Percentiles rank a stretch among this genome's conserved stretches.
Conservation (phyloP, 139 green algal species). For the Klebsormidium nitens region DNA sequence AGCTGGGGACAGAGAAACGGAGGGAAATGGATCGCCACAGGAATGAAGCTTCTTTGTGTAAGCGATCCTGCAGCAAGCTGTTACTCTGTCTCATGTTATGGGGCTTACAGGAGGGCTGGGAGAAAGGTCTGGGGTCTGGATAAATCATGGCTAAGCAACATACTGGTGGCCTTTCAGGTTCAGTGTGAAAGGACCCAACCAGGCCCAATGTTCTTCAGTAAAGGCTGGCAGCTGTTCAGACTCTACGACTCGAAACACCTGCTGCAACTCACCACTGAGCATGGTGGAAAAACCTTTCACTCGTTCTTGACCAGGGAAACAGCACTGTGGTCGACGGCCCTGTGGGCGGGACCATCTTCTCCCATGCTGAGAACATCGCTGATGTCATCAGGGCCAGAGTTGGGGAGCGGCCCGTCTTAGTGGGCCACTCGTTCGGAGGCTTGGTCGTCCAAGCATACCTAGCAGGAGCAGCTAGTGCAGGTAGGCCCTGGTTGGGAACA, state of each 20-base stretch:
- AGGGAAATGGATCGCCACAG: background rate
- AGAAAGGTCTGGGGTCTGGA: too few relatives aligned
- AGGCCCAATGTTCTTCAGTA: background rate
- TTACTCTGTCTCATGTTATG: too few relatives aligned
- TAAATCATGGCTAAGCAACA: too few relatives aligned
- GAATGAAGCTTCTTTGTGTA: background rate
- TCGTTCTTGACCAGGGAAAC: background rate
- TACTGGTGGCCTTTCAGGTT: too few relatives aligned
- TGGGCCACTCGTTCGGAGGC: conserved; percentile 77
- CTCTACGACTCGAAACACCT: conserved; percentile 24
- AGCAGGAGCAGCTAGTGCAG: conserved; percentile 10
- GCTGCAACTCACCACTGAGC: conserved; percentile 25
- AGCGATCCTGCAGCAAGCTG: too few relatives aligned
- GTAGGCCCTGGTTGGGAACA: background rate
- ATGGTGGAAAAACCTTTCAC: conserved; percentile 29
- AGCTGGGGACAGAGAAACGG: background rate
- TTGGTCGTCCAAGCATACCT: conserved; percentile 68
- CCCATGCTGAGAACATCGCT: conserved; percentile 19
- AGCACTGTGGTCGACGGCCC: background rate
- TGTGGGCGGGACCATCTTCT: background rate
- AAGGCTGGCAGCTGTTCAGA: background rate
- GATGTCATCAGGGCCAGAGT: conserved; percentile 18
- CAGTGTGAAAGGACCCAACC: background rate
- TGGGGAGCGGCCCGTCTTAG: conserved; percentile 55
- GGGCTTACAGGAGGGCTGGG: too few relatives aligned